Percentiles rank a stretch among this genome's conserved stretches.
These are phyloP conservation scores for Plasmodium knowlesi DNA, from an alignment of 169 alveolate species.

Conservation along the genomic window DNA sequence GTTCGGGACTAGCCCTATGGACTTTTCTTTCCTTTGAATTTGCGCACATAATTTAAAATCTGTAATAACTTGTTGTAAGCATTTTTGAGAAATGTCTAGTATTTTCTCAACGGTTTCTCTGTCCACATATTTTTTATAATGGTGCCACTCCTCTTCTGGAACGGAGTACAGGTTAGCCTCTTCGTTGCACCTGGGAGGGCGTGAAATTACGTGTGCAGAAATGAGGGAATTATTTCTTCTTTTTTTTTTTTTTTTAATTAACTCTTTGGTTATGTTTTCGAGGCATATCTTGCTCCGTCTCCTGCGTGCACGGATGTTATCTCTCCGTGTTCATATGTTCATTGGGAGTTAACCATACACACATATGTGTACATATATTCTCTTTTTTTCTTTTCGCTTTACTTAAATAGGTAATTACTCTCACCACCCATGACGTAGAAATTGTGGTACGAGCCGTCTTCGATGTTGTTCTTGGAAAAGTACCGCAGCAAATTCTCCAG, in stretches of 20 bases:
- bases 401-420: constrained; percentile 68
- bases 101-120: constrained; percentile 26
- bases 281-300: neutral
- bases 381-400: constrained; percentile 9
- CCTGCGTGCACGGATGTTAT: neutral
- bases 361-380: neutral
- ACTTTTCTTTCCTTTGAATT: constrained; percentile 59
- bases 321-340: neutral
- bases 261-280: neutral
- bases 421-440: constrained; percentile 77
- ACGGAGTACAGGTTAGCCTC: constrained; percentile 40
- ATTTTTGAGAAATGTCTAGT: constrained; percentile 40
- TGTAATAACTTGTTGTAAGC: constrained; percentile 43
- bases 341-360: neutral
- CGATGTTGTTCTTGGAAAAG: constrained; percentile 29
- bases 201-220: neutral
- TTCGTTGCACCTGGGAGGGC: constrained; percentile 31
- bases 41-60: constrained; percentile 45
- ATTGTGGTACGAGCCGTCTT: constrained; percentile 32
- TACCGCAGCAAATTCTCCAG: constrained; percentile 46
- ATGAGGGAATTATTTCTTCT: neutral
- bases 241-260: neutral
- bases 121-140: constrained; percentile 56
- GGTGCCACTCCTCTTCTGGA: constrained; percentile 45
- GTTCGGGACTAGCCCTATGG: constrained; percentile 54